Conservation (phyloP, 129 eudicot genomes). For the Centella asiatica region DNA sequence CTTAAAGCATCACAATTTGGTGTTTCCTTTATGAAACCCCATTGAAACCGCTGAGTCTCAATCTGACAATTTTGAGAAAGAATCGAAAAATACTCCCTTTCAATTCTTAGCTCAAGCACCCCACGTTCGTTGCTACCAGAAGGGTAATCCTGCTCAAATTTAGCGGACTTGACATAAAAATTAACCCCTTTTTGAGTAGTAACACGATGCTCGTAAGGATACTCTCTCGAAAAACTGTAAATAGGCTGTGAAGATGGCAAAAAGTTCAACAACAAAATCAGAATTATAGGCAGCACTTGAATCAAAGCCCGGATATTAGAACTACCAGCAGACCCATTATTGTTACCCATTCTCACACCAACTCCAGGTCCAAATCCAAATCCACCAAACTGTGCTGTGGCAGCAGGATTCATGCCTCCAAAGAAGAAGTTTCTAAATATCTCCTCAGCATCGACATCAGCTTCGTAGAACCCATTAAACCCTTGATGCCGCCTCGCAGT, state of each 20-base stretch:
- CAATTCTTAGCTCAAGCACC: constrained; percentile 40
- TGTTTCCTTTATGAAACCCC: constrained; percentile 55
- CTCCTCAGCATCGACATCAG: constrained; percentile 74
- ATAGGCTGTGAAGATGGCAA: constrained; percentile 54
- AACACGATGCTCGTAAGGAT: constrained; percentile 37
- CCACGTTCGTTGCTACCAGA: constrained; percentile 35
- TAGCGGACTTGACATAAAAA: constrained; percentile 43
- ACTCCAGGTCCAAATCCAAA: constrained; percentile 51
- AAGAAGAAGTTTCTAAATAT: constrained; percentile 77
- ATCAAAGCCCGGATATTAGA: constrained; percentile 32
- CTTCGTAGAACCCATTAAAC: constrained; percentile 59
- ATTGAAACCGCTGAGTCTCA: constrained; percentile 46
- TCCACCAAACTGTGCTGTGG: constrained; percentile 54
- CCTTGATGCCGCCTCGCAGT: constrained; percentile 44
- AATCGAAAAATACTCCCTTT: constrained; percentile 39
- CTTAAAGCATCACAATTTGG: constrained; percentile 46
- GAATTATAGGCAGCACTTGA: constrained; percentile 56
- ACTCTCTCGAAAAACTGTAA: constrained; percentile 41
- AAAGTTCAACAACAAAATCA: constrained; percentile 55
- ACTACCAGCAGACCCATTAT: constrained; percentile 34
- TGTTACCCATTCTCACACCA: constrained; percentile 43
- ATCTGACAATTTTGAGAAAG: constrained; percentile 55
- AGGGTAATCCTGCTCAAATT: constrained; percentile 61
- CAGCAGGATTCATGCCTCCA: constrained; percentile 63
- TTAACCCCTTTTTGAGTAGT: constrained; percentile 58